A percentile compares a stretch with the other conserved stretches of the same genome.
Conservation (phyloP, 164 flowering plant species). For the Dillenia suffruticosa region DNA sequence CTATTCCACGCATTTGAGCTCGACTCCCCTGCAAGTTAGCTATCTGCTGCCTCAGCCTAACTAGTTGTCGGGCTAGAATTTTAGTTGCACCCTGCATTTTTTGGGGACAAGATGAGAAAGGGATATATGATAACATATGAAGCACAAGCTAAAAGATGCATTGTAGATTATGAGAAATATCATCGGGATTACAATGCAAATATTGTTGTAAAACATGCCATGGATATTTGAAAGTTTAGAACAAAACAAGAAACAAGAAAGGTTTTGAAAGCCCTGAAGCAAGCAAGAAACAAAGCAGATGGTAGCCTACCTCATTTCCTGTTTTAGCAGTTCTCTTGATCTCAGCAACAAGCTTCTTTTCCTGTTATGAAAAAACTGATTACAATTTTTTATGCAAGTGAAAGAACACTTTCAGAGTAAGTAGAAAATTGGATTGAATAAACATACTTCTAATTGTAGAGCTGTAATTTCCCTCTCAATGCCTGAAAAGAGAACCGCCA, state of each 20-base stretch:
- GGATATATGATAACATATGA: background rate
- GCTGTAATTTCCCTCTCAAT: constrained; percentile 80
- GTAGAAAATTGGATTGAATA: background rate
- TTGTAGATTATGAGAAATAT: too few relatives aligned
- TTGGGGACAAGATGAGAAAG: background rate
- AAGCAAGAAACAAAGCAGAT: background rate
- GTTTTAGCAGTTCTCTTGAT: constrained; percentile 93
- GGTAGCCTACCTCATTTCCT: constrained; percentile 72
- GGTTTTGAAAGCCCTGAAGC: too few relatives aligned
- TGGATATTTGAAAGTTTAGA: too few relatives aligned
- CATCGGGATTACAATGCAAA: too few relatives aligned
- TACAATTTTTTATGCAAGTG: background rate
- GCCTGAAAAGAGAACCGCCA: constrained; percentile 42
- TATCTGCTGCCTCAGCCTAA: constrained; percentile 89
- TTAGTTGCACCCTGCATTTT: constrained; percentile 74
- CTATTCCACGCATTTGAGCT: constrained; percentile 93
- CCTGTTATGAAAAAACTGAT: constrained; percentile 39
- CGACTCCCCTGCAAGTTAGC: constrained; percentile 85
- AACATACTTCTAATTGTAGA: constrained; percentile 75
- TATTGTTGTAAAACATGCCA: too few relatives aligned
- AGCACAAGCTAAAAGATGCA: background rate
- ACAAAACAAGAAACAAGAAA: too few relatives aligned
- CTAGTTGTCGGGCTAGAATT: constrained; percentile 80
- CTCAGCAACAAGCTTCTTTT: constrained; percentile 89
- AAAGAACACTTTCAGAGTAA: background rate